A percentile compares a stretch with the other conserved stretches of the same genome.
phyloP scores from a whole-genome alignment of 2,329 filamentous ascomycete species.

The Rutstroemia sydowiana region DNA sequence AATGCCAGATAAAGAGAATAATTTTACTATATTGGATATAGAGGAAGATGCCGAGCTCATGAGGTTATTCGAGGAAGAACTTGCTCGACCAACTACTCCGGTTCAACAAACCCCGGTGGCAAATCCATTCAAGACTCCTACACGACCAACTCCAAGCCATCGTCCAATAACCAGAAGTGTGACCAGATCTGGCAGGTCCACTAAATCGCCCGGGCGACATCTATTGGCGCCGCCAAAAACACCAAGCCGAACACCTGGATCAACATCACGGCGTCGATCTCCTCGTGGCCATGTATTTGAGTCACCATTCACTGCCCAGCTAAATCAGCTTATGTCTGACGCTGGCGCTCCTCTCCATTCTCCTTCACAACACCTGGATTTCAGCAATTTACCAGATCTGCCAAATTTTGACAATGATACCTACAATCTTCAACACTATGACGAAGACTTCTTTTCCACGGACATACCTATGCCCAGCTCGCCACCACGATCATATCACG shows the following conservation, averaged over 20 bases:
- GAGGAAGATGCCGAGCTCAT: slow-evolving; percentile 27
- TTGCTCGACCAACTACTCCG: slow-evolving; percentile 27
- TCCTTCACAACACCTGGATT: slow-evolving; percentile 27
- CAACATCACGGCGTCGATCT: slow-evolving; percentile 21
- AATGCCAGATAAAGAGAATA: slow-evolving; percentile 27
- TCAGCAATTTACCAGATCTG: slow-evolving; percentile 30
- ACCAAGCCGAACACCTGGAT: slow-evolving; percentile 23
- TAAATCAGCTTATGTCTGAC: slow-evolving; percentile 29
- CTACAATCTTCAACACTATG: slow-evolving; percentile 20
- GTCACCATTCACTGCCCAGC: slow-evolving; percentile 30
- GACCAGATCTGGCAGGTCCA: slow-evolving; percentile 24
- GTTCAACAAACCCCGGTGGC: slow-evolving; percentile 14
- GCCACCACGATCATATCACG: slow-evolving; percentile 34
- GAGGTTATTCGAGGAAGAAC: slow-evolving; percentile 28
- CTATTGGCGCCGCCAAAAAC: slow-evolving; percentile 23
- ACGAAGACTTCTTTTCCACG: slow-evolving; percentile 36
- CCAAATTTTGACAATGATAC: slow-evolving; percentile 15
- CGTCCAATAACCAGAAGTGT: slow-evolving; percentile 29
- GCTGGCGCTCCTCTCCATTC: slow-evolving; percentile 23
- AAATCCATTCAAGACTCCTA: slow-evolving; percentile 31
- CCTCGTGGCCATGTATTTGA: slow-evolving; percentile 26
- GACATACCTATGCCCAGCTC: slow-evolving; percentile 40
- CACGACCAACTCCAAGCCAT: slow-evolving; percentile 28
- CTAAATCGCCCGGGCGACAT: slow-evolving; percentile 24
- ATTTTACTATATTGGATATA: slow-evolving; percentile 15